Evolutionary conservation across 2,329 filamentous ascomycete species (phyloP).

Genomic region (Alternaria sp.): DNA sequence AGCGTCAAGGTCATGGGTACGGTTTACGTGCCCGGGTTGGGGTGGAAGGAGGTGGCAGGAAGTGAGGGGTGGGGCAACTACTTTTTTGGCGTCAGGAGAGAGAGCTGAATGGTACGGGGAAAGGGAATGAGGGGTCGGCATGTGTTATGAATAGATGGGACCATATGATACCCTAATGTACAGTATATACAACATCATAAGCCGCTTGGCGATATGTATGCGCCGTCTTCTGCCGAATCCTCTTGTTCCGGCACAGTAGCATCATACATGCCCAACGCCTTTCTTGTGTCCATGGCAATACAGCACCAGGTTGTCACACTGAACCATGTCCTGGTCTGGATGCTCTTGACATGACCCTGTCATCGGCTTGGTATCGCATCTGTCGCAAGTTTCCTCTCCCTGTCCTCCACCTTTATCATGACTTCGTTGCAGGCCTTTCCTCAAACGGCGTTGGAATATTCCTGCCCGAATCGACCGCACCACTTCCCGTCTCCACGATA

Average conservation of each 20-base stretch:
- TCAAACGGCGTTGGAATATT: conserved; percentile 41
- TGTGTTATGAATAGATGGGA: neutral
- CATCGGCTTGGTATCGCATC: neutral
- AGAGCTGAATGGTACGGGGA: conserved; percentile 3
- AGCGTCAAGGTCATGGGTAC: conserved; percentile 75
- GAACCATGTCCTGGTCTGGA: no score
- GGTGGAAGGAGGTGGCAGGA: conserved; percentile 83
- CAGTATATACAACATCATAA: conserved; percentile 10
- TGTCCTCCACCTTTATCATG: conserved; percentile 2
- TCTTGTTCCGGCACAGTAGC: neutral
- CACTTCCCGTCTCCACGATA: conserved; percentile 21
- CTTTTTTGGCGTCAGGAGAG: conserved; percentile 83
- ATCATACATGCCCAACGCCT: neutral
- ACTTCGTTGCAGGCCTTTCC: conserved; percentile 28
- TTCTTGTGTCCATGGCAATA: neutral
- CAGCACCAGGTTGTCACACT: neutral
- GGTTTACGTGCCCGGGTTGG: conserved; percentile 86
- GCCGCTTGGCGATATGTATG: neutral
- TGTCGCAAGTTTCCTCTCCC: neutral
- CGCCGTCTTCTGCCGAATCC: neutral
- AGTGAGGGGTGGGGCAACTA: conserved; percentile 93
- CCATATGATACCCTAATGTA: conserved; percentile 20
- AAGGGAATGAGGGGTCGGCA: neutral
- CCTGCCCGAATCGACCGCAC: conserved; percentile 5
- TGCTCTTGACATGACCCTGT: neutral